Evolutionary conservation across 805 yeast species (phyloP).

Genomic region (Yarrowia porcina): DNA sequence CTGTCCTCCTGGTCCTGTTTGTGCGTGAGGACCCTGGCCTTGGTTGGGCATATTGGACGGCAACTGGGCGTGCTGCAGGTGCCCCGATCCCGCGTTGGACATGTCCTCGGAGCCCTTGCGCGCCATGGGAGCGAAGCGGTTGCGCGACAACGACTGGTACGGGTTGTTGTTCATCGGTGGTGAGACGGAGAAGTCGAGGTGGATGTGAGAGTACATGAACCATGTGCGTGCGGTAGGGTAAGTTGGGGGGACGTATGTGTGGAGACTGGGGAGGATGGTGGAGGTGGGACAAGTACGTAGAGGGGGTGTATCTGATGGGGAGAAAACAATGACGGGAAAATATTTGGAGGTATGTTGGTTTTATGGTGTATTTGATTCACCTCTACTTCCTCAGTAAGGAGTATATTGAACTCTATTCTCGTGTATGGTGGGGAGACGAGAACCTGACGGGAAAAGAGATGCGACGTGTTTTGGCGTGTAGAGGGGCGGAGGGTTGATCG

Average conservation of each 20-base stretch:
- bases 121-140: slow-evolving; percentile 15
- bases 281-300: not conserved
- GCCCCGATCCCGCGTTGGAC: slow-evolving; percentile 12
- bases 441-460: not conserved
- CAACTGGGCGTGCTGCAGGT: slow-evolving; percentile 17
- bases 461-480: not conserved
- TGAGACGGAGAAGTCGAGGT: not conserved
- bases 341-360: no score
- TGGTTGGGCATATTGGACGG: not conserved
- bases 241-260: not conserved
- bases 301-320: not conserved
- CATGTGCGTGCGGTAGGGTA: not conserved
- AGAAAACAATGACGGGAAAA: no score
- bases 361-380: not conserved
- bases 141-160: slow-evolving; percentile 24
- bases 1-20: not conserved
- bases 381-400: not conserved
- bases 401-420: not conserved
- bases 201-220: not conserved
- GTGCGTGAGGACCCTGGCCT: not conserved
- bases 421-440: not conserved
- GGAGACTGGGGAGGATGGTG: not conserved
- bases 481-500: no score
- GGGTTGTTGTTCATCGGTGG: slow-evolving; percentile 16
- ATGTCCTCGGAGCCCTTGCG: slow-evolving; percentile 19